Evolutionary conservation across 805 yeast genomes (phyloP), one percentile per base, ranked within the genome.

Genomic region (Komagataella ulmi): DNA sequence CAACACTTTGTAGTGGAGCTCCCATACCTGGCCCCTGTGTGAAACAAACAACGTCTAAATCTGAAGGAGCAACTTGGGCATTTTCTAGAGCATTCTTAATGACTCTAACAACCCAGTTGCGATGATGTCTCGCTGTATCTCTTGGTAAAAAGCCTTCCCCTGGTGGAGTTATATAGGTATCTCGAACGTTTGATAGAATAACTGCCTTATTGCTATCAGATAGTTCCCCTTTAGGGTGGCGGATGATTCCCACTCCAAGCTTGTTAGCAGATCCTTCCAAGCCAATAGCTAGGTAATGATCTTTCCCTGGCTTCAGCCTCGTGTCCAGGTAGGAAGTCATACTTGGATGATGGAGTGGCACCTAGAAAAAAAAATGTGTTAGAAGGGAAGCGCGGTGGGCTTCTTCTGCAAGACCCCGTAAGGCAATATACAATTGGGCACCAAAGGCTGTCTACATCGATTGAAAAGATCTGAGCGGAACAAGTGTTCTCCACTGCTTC

Each of bases 21-120:
- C 99, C 99, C 98, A 93, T 93, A 1, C 99, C 99, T 0, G 99
- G 99, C 4, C 99, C 99, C 66, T 86, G 95, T 1, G 99, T 93
- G 65, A 93, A 93, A 65, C 96, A 88, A 49, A 93, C 85, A 49
- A 86, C 83, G 65, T 85, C 90, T 5, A 84, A 61, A 48, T 85
- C 85, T 1, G 56, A 43, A 10, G 69, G 67, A 1, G 59, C 57
- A 5, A 88, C 60, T 0, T 68, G 65, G 1, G 95, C 83, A 46
- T 83, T 90, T 2, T 64, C 63, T 46, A 93, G 60, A 0, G 98
- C 85, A 30, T 61, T 60, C 58, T 80, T 80, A 44, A 88, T 79
- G 19, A 90, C 67, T 53, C 97, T 67, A 1, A 87, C 90, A 19
- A 83, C 95, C 97, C 97, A 91, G 66, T 88, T 88, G 46, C 97